Percentiles rank a stretch among this genome's conserved stretches.
Evolutionary conservation across 768 basidiomycete species (phyloP).

Genomic region (Amanita molliuscula): DNA sequence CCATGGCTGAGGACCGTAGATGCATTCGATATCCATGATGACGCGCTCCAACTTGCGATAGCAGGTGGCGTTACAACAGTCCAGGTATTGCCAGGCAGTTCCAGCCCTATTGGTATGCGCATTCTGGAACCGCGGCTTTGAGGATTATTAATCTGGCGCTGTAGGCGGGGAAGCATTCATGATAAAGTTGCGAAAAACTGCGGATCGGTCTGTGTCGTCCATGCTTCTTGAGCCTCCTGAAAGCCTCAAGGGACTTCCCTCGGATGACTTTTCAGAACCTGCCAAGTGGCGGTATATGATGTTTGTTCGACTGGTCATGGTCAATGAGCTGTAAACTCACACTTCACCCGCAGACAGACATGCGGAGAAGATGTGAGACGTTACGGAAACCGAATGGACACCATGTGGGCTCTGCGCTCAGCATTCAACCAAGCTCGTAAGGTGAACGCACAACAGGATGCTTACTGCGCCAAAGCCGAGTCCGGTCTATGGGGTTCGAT

Average conservation of each 20-base stretch:
- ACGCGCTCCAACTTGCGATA: conserved; percentile 59
- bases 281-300: conserved; percentile 78
- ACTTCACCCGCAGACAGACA: conserved; percentile 35
- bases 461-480: conserved; percentile 56
- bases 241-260: conserved; percentile 36
- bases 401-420: conserved; percentile 66
- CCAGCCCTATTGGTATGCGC: conserved; percentile 56
- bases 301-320: conserved; percentile 23
- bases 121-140: neutral
- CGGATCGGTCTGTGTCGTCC: conserved; percentile 63
- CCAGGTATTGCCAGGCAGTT: conserved; percentile 71
- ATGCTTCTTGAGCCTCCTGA: conserved; percentile 83
- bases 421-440: conserved; percentile 70
- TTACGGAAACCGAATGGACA: conserved; percentile 65
- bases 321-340: neutral
- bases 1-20: conserved; percentile 81
- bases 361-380: conserved; percentile 42
- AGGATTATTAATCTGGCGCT: neutral
- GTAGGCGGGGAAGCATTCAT: conserved; percentile 83
- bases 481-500: conserved; percentile 31
- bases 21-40: conserved; percentile 80
- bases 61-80: conserved; percentile 85
- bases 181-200: conserved; percentile 73
- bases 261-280: conserved; percentile 24
- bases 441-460: conserved; percentile 60